Conservation (phyloP, 2,329 filamentous ascomycete genomes). For the Aureobasidium musti region DNA sequence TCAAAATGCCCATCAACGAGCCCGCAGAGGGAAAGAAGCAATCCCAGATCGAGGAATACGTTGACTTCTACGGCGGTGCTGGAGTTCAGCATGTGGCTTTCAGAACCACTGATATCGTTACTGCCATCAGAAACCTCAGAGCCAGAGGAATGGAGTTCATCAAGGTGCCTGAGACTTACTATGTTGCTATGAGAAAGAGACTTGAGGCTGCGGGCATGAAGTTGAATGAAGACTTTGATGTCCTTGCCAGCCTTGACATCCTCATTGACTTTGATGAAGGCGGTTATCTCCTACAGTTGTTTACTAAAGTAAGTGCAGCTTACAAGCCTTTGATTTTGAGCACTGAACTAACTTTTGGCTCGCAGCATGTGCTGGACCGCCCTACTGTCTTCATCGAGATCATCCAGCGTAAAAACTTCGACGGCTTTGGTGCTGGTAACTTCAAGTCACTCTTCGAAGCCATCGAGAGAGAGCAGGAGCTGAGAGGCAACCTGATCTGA, state of each 20-base stretch:
- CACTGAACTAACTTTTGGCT: neutral
- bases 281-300: constrained; percentile 72
- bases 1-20: constrained; percentile 99
- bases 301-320: constrained; percentile 51
- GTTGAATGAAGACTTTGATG: constrained; percentile 77
- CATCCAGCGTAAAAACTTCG: constrained; percentile 87
- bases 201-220: constrained; percentile 63
- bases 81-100: constrained; percentile 95
- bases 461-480: constrained; percentile 87
- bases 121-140: constrained; percentile 73
- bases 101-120: constrained; percentile 76
- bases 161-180: constrained; percentile 83
- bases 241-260: constrained; percentile 75
- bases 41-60: constrained; percentile 85
- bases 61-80: constrained; percentile 84
- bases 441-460: constrained; percentile 96
- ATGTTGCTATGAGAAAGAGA: constrained; percentile 71
- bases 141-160: constrained; percentile 94
- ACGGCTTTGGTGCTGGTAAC: constrained; percentile 91
- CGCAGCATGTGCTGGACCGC: constrained; percentile 78
- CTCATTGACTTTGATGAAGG: constrained; percentile 94
- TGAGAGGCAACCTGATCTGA: constrained; percentile 70
- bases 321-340: neutral
- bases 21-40: constrained; percentile 87
- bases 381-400: constrained; percentile 97